Conservation (phyloP, 2,329 filamentous ascomycete genomes). For the Sporothrix inflata region DNA sequence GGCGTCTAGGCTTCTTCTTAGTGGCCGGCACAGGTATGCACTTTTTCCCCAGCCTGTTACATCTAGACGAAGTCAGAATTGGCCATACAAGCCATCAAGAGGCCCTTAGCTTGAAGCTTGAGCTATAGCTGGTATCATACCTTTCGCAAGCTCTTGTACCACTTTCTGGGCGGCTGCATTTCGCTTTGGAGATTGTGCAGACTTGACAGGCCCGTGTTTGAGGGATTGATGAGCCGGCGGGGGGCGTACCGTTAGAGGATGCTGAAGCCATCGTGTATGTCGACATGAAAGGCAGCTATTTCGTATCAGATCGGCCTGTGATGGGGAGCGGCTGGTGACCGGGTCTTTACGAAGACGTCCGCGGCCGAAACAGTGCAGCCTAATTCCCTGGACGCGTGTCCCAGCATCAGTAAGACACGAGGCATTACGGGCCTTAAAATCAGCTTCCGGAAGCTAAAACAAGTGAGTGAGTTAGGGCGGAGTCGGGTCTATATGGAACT, state of each 20-base stretch:
- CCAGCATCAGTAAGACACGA: too few relatives aligned
- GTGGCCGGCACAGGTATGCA: not conserved
- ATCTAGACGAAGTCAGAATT: not conserved
- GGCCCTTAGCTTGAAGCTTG: too few relatives aligned
- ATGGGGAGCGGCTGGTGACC: too few relatives aligned
- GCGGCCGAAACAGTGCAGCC: too few relatives aligned
- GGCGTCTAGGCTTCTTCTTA: not conserved
- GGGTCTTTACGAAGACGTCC: too few relatives aligned
- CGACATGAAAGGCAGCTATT: not conserved
- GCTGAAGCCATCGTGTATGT: not conserved
- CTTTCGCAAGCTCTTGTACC: not conserved
- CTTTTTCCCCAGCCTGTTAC: constrained; percentile 3
- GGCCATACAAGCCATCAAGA: not conserved
- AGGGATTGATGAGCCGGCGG: not conserved
- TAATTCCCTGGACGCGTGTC: too few relatives aligned
- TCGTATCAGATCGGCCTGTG: not conserved
- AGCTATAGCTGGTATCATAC: not conserved
- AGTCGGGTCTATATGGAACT: not conserved
- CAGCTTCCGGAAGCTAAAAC: not conserved
- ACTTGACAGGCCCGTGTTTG: constrained; percentile 1
- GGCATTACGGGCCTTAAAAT: too few relatives aligned
- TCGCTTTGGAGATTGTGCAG: not conserved
- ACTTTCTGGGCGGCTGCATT: not conserved
- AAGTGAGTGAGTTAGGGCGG: not conserved
- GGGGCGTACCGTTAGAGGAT: not conserved